Evolutionary conservation across 306 rosid genomes (phyloP).

Genomic region (Cucumis melo): DNA sequence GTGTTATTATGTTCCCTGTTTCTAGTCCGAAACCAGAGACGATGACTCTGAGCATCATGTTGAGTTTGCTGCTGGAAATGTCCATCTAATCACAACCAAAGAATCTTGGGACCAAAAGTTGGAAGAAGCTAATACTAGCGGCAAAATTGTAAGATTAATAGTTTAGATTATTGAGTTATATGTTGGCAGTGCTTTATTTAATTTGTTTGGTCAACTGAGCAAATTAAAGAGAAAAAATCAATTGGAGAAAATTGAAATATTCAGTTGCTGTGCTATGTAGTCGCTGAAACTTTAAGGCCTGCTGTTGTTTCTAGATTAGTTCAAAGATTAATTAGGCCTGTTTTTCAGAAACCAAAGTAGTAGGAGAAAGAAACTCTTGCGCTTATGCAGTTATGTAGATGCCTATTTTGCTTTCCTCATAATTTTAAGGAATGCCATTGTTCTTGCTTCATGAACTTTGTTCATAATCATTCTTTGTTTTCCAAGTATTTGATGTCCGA

Average conservation of each 20-base stretch:
- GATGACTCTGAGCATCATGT: conserved; percentile 42
- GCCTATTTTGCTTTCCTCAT: neutral
- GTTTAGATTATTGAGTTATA: neutral
- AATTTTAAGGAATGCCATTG: neutral
- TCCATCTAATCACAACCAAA: conserved; percentile 52
- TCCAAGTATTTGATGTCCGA: neutral
- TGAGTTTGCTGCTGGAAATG: conserved; percentile 61
- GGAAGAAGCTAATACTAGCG: conserved; percentile 78
- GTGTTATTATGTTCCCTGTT: conserved; percentile 18
- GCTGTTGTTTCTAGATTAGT: neutral
- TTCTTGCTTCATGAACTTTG: neutral
- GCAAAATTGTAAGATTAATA: conserved; percentile 52
- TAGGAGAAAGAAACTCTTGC: neutral
- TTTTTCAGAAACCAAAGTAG: neutral
- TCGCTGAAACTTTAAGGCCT: neutral
- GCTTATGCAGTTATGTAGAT: neutral
- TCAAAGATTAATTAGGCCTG: neutral
- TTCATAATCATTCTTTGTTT: neutral
- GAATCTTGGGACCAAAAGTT: conserved; percentile 80
- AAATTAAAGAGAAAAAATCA: neutral
- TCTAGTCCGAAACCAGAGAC: conserved; percentile 27
- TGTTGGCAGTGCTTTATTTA: neutral
- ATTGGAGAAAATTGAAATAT: neutral
- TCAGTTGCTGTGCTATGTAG: neutral
- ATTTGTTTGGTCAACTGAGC: neutral